Base-by-base conservation (phyloP, 1,284 basidiomycete species). In the Somion occarium region DNA sequence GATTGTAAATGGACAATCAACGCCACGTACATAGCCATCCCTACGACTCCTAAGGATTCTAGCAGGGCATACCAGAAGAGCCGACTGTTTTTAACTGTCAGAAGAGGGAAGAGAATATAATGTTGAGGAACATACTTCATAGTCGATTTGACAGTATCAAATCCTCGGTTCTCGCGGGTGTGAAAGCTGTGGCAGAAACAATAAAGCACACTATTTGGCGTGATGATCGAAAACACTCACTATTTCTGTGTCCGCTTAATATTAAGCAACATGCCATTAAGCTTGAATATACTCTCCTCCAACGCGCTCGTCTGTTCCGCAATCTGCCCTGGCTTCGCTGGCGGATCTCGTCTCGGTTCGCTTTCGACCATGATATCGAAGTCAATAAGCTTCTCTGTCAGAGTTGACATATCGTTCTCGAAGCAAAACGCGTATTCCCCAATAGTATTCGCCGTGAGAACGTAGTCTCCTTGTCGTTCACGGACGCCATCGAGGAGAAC, bases 371-470 rank as follows among this genome's bases (percentile, higher is more conserved):
- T 93, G 69, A 96, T 95, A 68, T 97, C 94, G 67, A 98, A 96
- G 71, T 98, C 95, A 59, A 98, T 78, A 51, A 97, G 79, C 70
- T 98, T 97, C 73, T 93, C 74, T 19, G 88, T 88, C 58, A 94
- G 78, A 3, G 89, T 91, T 7, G 87, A 91, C 82, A 93, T 91
- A 73, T 96, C 92, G 70, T 99, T 99, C 66, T 94, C 90, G 67
- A 99, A 98, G 74, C 97, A 99, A 74, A 99, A 99, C 2, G 93
- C 76, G 71, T 98, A 98, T 78, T 99, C 97, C 62, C 96, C 96
- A 51, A 88, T 80, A 34, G 81, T 80, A 71, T 98, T 95, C 12
- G 92, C 96, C 3, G 97, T 99, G 59, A 99, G 84, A 56, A 99
- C 92, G 64, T 88, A 98, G 79, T 99, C 97, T 39, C 96, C 93